Conservation (phyloP, 2,329 filamentous ascomycete genomes). For the Trichoderma sp. region DNA sequence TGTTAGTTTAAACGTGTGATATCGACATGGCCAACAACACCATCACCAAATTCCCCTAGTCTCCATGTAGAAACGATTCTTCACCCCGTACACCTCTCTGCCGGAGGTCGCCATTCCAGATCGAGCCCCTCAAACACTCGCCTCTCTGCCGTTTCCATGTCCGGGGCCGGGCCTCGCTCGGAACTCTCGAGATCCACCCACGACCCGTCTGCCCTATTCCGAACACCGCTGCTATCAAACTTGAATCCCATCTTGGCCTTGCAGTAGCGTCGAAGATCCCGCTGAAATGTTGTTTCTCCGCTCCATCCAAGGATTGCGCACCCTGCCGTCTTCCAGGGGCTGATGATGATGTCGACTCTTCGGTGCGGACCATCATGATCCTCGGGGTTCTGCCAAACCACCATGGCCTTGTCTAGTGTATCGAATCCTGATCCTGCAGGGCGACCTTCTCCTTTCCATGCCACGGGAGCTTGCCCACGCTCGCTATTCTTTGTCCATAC, state of each 20-base stretch:
- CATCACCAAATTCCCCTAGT: neutral
- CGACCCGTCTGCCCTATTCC: constrained; percentile 63
- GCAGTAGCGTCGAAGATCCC: constrained; percentile 80
- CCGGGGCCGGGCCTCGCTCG: constrained; percentile 48
- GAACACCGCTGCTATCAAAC: constrained; percentile 88
- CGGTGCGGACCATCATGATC: constrained; percentile 55
- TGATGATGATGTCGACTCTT: constrained; percentile 88
- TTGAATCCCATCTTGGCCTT: constrained; percentile 73
- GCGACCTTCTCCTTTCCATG: constrained; percentile 49
- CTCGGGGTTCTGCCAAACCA: constrained; percentile 73
- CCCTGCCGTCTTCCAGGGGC: constrained; percentile 84
- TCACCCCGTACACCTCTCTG: constrained; percentile 65
- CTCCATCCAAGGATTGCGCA: constrained; percentile 89
- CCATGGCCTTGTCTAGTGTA: constrained; percentile 84
- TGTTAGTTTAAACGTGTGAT: neutral
- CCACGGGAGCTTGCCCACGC: constrained; percentile 64
- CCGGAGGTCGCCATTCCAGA: constrained; percentile 65
- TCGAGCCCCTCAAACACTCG: constrained; percentile 77
- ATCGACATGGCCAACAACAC: neutral
- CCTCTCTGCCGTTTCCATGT: constrained; percentile 74
- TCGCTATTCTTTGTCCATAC: constrained; percentile 70
- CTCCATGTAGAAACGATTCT: neutral
- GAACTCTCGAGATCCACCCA: constrained; percentile 72
- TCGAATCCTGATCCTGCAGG: constrained; percentile 68
- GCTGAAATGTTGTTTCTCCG: constrained; percentile 84